phyloP scores from a whole-genome alignment of 2,329 filamentous ascomycete genomes.

The Lojkania enalia region DNA sequence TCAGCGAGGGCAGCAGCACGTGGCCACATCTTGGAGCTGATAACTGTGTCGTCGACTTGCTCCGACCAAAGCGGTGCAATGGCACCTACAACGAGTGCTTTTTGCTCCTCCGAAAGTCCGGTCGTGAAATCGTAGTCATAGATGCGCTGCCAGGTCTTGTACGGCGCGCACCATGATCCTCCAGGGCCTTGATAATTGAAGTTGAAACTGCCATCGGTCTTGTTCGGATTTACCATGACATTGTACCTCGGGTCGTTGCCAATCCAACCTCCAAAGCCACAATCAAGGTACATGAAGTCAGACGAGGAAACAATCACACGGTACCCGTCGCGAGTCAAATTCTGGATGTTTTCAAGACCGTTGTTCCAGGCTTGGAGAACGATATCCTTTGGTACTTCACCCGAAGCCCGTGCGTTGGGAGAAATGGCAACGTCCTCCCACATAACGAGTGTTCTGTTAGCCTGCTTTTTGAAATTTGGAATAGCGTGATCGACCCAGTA shows the following conservation, averaged over 20 bases:
- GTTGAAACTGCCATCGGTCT: conserved; percentile 43
- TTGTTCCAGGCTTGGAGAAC: conserved; percentile 61
- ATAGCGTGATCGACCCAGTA: conserved; percentile 58
- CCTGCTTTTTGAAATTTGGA: conserved; percentile 53
- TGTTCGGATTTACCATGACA: conserved; percentile 56
- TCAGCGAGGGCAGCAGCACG: conserved; percentile 60
- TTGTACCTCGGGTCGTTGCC: conserved; percentile 62
- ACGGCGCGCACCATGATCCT: conserved; percentile 62
- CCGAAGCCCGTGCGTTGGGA: conserved; percentile 48
- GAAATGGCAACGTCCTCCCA: conserved; percentile 59
- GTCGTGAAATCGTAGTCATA: conserved; percentile 61
- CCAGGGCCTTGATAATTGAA: conserved; percentile 61
- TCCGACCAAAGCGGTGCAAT: conserved; percentile 59
- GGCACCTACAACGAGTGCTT: conserved; percentile 56
- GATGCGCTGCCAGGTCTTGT: conserved; percentile 64
- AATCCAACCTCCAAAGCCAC: conserved; percentile 58
- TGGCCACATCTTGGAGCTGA: conserved; percentile 59
- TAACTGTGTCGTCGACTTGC: conserved; percentile 58
- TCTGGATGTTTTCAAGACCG: conserved; percentile 56
- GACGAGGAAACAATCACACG: conserved; percentile 60
- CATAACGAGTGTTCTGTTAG: conserved; percentile 58
- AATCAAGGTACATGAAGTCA: conserved; percentile 62
- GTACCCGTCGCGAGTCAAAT: conserved; percentile 55
- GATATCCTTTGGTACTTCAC: conserved; percentile 54
- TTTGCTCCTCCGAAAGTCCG: conserved; percentile 53